Base-by-base conservation (phyloP, 768 basidiomycete genomes). In the Trametes gibbosa region DNA sequence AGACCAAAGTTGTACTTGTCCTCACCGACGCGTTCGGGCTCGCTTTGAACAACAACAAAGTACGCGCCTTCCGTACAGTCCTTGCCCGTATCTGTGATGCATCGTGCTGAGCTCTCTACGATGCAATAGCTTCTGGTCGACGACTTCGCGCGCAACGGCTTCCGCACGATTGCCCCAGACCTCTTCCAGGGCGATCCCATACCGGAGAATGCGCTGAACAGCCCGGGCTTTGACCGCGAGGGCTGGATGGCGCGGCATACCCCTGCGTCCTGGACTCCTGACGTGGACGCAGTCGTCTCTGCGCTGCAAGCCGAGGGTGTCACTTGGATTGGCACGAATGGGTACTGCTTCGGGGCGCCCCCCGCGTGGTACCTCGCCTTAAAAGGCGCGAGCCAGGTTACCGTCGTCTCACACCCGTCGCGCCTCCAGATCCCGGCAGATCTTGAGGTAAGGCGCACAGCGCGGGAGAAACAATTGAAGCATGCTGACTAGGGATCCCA, bases 371-470 rank as follows among this genome's bases (percentile, higher is more conserved):
- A 81, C 58, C 73, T 83, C 42, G 78, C 81, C 0, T 74, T 77
- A 51, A 76, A 78, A 34, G 68, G 73, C 52, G 42, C 68, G 32
- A 70, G 76, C 63, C 65, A 76, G 17, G 79, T 75, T 41, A 73
- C 72, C 2, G 75, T 73, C 21, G 68, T 79, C 41, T 56, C 77
- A 0, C 84, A 84, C 64, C 84, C 83, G 0, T 81, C 81, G 2
- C 63, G 74, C 2, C 69, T 81, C 34, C 32, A 73, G 23, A 53
- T 76, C 27, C 74, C 75, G 4, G 66, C 68, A 8, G 77, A 78
- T 62, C 65, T 80, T 14, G 72, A 80, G 64, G 74, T 73, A 53
- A 24, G 63, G 9, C 1, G 34, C 4, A 24, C 23, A 5, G 0
- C 2, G 48, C 16, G 7, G 9, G 17, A 3, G 32, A 7, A n/a